A percentile compares a stretch with the other conserved stretches of the same genome.
Conservation (phyloP, 148 eudicot species). For the Cornus suecica region DNA sequence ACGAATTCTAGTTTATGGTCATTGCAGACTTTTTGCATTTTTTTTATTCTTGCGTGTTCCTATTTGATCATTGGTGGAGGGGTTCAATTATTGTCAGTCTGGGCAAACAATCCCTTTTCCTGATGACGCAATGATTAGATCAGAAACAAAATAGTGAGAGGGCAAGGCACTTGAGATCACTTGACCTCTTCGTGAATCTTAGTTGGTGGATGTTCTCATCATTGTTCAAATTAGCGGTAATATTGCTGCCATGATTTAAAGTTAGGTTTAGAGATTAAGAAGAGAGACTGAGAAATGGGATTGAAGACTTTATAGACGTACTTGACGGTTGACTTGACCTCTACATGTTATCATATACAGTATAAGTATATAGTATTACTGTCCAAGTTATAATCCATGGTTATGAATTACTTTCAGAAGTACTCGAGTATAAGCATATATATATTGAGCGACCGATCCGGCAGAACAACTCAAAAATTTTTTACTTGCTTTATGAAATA, state of each 20-base stretch:
- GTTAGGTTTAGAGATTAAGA: neutral
- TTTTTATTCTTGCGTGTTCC: neutral
- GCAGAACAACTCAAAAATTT: too few relatives aligned
- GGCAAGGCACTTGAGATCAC: neutral
- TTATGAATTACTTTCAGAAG: neutral
- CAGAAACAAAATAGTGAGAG: neutral
- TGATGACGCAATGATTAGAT: neutral
- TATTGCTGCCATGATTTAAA: neutral
- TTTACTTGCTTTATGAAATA: neutral
- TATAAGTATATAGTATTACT: neutral
- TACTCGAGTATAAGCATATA: neutral
- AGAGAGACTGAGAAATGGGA: neutral
- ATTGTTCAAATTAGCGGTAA: too few relatives aligned
- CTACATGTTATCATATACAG: neutral
- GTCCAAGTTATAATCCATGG: neutral
- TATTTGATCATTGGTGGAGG: neutral
- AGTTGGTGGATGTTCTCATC: neutral
- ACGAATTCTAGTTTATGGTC: constrained; percentile 22
- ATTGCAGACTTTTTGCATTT: neutral
- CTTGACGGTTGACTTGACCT: neutral
- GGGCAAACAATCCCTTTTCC: neutral
- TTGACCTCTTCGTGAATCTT: neutral
- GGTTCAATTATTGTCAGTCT: neutral
- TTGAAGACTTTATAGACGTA: neutral
- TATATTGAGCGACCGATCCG: too few relatives aligned